Evolutionary conservation across 192 early-diverging fungal genomes (phyloP), one percentile per base, ranked within the genome.

Genomic region (Kappamyces sp.): DNA sequence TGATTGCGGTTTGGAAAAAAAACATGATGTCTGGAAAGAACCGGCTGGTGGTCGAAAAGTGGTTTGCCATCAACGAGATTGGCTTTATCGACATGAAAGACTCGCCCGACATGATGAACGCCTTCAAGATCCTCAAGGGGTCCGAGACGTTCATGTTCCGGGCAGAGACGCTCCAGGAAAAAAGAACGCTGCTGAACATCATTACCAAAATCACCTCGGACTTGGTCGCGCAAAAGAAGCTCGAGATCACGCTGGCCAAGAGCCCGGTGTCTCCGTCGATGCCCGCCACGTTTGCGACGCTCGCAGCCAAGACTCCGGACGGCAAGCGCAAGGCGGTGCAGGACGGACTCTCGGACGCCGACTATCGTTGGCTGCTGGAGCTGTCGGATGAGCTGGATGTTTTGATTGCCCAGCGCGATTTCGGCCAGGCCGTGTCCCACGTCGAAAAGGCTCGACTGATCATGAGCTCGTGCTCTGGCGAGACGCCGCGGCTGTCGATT

Each of bases 301-400:
- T 9, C 34, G 40, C 23, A 51, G 58, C 37, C 50, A 55, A 60
- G 39, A 43, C 5, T 49, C 54, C 15, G 23, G 51, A 12, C 62
- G 52, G 47, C 40, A 66, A 41, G 39, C 60, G 35, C 37, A 63
- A 63, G 3, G 2, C 33, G 34, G 7, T 43, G 48, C 70, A 73
- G 48, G 67, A 78, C 36, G 49, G 61, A 7, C 46, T 75, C 5
- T 31, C 35, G 23, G 33, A 35, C 12, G 36, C 58, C 9, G 75
- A 82, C 6, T 47, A 54, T 8, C 72, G 49, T 15, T 87, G 84
- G 84, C 54, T 91, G 10, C 76, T 74, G 47, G 86, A 92, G 55
- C 79, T 93, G 48, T 76, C 87, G 3, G 92, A 97, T 68, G 85
- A 89, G 49, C 68, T 99, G 47, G 96, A 97, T 53, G 92, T 99